Base-by-base conservation (phyloP, 768 basidiomycete genomes). In the Lentinula aciculospora region DNA sequence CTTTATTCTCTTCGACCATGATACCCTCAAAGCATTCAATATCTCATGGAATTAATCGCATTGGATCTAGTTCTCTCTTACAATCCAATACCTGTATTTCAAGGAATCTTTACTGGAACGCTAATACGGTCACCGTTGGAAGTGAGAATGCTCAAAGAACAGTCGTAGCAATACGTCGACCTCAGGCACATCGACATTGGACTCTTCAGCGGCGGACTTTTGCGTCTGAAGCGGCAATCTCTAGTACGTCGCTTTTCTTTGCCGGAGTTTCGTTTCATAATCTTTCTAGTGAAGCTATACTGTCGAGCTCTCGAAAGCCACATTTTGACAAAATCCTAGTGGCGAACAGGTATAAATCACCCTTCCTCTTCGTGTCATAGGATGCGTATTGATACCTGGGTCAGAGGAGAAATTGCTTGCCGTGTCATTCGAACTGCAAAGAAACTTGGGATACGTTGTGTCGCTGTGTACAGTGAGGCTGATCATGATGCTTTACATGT, bases 321-420 rank as follows among this genome's bases (percentile, higher is more conserved):
- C 86, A 88, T 63, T 93, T 94, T 62, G 85, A 90, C 74, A 97
- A 97, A 78, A 91, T 95, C 59, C 79, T 97, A 23, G 85, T 97
- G 57, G 94, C 94, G 0, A 97, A 97, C 67, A 76, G 94, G 94
- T 88, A 56, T 53, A 75, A 50, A 15, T 36, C 55, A 8, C 4
- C 28, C 9, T 5, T 48, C 7, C 4, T 15, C 3, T 2, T 7
- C 5, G 12, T 27, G 10, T 25, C 31, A 12, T 44, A 27, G 34
- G 25, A 29, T 57, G 21, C 34, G 37, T 3, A 15, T 21, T 44
- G 15, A 59, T 19, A 4, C 55, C 1, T 28, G 10, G 34, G 34
- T 13, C 60, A 96, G 94, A 70, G 94, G 94, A 47, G 94, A 98
- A 72, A 98, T 98, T 61, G 94, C 94, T 4, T 97, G 95, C 69